phyloP scores from a whole-genome alignment of 2,329 filamentous ascomycete species.

The Didymellaceae sp. region DNA sequence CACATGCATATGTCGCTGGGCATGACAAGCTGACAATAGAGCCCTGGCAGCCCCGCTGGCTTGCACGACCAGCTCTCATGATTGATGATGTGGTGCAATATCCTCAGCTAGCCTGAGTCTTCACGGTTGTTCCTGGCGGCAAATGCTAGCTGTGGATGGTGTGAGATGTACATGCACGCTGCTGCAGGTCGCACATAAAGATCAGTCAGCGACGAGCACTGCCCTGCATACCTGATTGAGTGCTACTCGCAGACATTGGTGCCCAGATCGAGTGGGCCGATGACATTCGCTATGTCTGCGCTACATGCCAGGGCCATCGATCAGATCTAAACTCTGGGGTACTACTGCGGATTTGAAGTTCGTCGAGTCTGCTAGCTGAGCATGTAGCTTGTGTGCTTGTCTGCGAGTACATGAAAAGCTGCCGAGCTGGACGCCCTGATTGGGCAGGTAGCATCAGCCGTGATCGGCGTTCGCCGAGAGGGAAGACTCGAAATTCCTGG shows the following conservation, averaged over 20 bases:
- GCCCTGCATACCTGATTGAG: too few relatives aligned
- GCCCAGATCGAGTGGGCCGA: background rate
- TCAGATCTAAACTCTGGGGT: background rate
- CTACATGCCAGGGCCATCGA: background rate
- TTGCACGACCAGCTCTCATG: background rate
- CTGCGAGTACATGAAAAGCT: background rate
- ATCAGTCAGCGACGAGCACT: background rate
- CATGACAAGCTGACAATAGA: background rate
- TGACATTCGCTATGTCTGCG: background rate
- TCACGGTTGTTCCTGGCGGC: conserved; percentile 4
- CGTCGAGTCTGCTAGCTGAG: background rate
- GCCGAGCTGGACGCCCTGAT: background rate
- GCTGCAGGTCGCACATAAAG: background rate
- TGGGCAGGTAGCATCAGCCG: background rate
- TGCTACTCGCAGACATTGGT: too few relatives aligned
- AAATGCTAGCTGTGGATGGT: background rate
- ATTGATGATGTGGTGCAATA: background rate
- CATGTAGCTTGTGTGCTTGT: background rate
- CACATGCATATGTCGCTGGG: background rate
- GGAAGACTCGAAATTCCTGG: too few relatives aligned
- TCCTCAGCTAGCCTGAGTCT: background rate
- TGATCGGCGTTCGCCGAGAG: background rate
- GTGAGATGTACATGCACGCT: background rate
- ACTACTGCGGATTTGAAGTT: background rate
- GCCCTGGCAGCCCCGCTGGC: too few relatives aligned